These are phyloP conservation scores for Tolypocladium inflatum DNA, from an alignment of 2,329 filamentous ascomycete species.

Conservation along the genomic window DNA sequence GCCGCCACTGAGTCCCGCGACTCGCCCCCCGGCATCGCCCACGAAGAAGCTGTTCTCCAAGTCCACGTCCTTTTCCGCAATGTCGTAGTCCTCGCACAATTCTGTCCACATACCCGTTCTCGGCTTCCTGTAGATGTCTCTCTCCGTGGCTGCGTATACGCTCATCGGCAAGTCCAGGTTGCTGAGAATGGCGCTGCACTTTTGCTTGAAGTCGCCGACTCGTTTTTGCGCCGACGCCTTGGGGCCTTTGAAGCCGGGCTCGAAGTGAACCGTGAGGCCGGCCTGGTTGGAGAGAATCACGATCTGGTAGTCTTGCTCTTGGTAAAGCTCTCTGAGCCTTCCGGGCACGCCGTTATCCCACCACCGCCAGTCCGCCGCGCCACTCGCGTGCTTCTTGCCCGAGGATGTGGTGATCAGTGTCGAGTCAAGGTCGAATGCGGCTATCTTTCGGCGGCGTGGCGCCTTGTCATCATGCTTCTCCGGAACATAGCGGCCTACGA, in stretches of 20 bases:
- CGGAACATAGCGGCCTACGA: constrained; percentile 64
- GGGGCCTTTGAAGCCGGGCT: constrained; percentile 54
- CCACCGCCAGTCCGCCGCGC: constrained; percentile 85
- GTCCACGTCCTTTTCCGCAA: constrained; percentile 53
- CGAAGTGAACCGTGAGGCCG: constrained; percentile 64
- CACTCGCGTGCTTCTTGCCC: constrained; percentile 66
- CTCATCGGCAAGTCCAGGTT: constrained; percentile 67
- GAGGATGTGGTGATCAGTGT: constrained; percentile 76
- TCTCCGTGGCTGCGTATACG: constrained; percentile 77
- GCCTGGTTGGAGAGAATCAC: constrained; percentile 85
- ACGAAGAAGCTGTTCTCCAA: constrained; percentile 69
- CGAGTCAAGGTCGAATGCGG: constrained; percentile 73
- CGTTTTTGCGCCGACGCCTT: constrained; percentile 54
- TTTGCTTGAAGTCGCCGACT: constrained; percentile 73
- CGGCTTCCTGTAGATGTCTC: constrained; percentile 80
- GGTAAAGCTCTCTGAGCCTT: constrained; percentile 55
- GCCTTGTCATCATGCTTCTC: constrained; percentile 20
- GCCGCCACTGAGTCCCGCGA: constrained; percentile 24
- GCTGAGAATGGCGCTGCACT: constrained; percentile 59
- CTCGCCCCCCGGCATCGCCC: constrained; percentile 69
- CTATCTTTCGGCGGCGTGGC: constrained; percentile 45
- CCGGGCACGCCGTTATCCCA: constrained; percentile 67
- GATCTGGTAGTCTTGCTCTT: constrained; percentile 61
- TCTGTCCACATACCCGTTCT: constrained; percentile 79
- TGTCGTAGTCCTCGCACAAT: constrained; percentile 47